A percentile compares a stretch with the other conserved stretches of the same genome.
These are phyloP conservation scores for Ensete glaucum DNA, from an alignment of 176 grass and related monocot species.

Conservation along the genomic window DNA sequence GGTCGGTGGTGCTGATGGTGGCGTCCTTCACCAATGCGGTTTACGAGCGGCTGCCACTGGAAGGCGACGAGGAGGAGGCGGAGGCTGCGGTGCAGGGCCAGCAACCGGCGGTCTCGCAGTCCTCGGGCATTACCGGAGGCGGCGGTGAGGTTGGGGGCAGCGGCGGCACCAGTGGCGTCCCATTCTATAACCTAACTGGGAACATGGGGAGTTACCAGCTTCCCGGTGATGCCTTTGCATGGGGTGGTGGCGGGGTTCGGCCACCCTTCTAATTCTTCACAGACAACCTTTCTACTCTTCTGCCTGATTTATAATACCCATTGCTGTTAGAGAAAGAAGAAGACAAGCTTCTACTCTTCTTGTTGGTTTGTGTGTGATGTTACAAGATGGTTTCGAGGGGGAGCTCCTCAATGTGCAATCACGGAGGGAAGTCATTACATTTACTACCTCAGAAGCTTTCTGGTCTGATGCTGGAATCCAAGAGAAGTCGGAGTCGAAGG, in stretches of 20 bases:
- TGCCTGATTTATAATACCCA: background rate
- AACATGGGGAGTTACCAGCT: constrained; percentile 5
- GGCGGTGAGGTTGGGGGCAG: background rate
- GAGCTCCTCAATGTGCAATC: no score
- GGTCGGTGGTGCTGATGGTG: constrained; percentile 12
- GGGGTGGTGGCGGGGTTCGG: constrained; percentile 4
- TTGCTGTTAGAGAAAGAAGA: no score
- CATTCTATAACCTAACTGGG: constrained; percentile 11
- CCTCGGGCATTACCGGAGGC: background rate
- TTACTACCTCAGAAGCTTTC: no score
- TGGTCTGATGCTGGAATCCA: no score
- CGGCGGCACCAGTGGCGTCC: constrained; percentile 1
- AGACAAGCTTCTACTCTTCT: no score
- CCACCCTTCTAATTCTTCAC: background rate
- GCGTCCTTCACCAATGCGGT: constrained; percentile 14
- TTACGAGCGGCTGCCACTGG: constrained; percentile 20
- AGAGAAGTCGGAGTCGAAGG: constrained; percentile 15
- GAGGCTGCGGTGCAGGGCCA: background rate
- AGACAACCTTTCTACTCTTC: background rate
- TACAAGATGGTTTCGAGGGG: no score
- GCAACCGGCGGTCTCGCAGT: constrained; percentile 1
- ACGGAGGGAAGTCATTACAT: no score
- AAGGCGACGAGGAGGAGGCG: constrained; percentile 1
- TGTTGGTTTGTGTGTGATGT: no score
- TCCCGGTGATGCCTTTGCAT: constrained; percentile 12